These are phyloP conservation scores for Hordeum marinum DNA, from an alignment of 176 grass and related monocot genomes.

Conservation along the genomic window DNA sequence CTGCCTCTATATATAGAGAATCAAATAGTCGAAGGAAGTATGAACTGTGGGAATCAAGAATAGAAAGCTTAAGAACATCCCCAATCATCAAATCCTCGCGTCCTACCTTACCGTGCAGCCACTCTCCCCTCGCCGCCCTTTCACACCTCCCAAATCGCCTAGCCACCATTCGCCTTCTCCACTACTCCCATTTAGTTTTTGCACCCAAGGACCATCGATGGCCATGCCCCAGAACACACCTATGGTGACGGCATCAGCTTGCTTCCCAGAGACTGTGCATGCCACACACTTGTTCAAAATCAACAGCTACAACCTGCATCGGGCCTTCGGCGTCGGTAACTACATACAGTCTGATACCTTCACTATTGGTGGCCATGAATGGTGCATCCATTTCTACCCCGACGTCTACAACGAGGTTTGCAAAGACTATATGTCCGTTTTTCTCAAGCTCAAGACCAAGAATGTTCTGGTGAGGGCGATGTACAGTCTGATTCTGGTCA, in stretches of 20 bases:
- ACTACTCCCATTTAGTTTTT: too few relatives aligned
- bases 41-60: too few relatives aligned
- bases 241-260: not conserved
- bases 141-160: too few relatives aligned
- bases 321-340: not conserved
- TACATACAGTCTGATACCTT: not conserved
- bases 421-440: not conserved
- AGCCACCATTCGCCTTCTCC: too few relatives aligned
- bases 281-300: not conserved
- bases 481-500: not conserved
- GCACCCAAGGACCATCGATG: too few relatives aligned
- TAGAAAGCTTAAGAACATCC: too few relatives aligned
- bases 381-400: not conserved
- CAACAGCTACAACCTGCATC: not conserved
- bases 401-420: not conserved
- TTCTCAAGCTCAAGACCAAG: not conserved
- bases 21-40: too few relatives aligned
- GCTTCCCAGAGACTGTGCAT: not conserved
- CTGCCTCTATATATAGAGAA: too few relatives aligned
- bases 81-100: too few relatives aligned
- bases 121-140: too few relatives aligned
- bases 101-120: too few relatives aligned
- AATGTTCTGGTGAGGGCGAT: not conserved
- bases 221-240: too few relatives aligned
- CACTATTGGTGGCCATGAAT: not conserved